Base-by-base conservation (phyloP, 116 monocot species). In the Posidonia oceanica region DNA sequence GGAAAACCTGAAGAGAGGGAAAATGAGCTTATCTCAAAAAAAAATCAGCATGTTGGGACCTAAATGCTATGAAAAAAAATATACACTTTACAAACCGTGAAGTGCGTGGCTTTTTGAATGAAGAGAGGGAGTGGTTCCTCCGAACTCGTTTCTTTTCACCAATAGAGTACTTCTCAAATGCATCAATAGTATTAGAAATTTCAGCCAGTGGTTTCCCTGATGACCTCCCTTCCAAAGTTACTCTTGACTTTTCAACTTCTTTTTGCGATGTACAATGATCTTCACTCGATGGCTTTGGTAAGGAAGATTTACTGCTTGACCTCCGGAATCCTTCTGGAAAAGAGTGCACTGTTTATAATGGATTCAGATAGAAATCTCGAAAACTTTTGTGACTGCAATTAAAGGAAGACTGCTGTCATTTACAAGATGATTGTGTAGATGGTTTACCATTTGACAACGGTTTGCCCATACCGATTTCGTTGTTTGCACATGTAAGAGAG, bases 41-140 rank as follows among this genome's bases (percentile, higher is more conserved):
- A 22, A 56, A 5, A 13, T 36, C 55, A 3, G 6, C 15, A 13
- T 55, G 20, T 29, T 55, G 38, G 36, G 41, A 80, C 22, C 15
- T 80, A 75, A 39, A 61, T 61, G 41, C 29, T 21, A 48, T 59
- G 56, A 42, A 66, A 65, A 29, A 17, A 7, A n/a, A n/a, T n/a
- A n/a, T 29, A 29, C 29, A 29, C 29, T 23, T 29, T 11, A 65
- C 59, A 75, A 61, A 97, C 97, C 89, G 77, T 68, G 87, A 89
- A 64, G 4, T 79, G 22, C 97, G 89, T 56, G 97, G 97, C 70
- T 70, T 91, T 82, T 89, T 97, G 81, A 89, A 97, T 71, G 89
- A 81, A 78, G 92, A 75, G 22, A 80, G 67, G 44, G 78, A 80
- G 71, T 61, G 70, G 81, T 54, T 84, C 65, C 64, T 82, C 58